These are phyloP conservation scores for Parasarocladium wereldwijsianum DNA, from an alignment of 2,329 filamentous ascomycete species.

Conservation along the genomic window DNA sequence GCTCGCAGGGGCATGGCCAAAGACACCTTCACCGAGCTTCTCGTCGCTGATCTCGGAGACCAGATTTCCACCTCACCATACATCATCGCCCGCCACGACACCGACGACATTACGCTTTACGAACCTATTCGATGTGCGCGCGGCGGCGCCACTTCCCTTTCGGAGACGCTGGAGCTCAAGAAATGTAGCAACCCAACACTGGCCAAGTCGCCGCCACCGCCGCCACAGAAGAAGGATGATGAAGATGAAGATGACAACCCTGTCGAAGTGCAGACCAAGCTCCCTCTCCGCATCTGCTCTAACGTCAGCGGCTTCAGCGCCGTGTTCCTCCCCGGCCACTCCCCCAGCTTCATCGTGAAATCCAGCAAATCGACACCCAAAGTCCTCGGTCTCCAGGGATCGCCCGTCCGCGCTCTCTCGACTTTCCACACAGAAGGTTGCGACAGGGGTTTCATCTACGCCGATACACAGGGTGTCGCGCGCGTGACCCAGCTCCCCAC, in stretches of 20 bases:
- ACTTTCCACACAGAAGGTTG: conserved; percentile 65
- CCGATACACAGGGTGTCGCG: conserved; percentile 57
- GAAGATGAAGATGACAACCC: conserved; percentile 20
- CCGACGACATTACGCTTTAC: conserved; percentile 77
- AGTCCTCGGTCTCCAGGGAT: conserved; percentile 57
- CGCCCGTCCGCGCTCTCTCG: conserved; percentile 55
- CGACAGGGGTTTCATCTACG: conserved; percentile 70
- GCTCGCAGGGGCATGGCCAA: conserved; percentile 55
- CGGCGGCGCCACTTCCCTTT: conserved; percentile 24
- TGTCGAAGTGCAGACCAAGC: conserved; percentile 11
- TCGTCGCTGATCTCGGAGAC: conserved; percentile 78
- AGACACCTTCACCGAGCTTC: conserved; percentile 62
- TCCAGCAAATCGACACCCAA: conserved; percentile 64
- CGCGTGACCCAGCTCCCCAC: conserved; percentile 58
- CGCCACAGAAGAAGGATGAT: conserved; percentile 27
- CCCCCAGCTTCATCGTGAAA: conserved; percentile 71
- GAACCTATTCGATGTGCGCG: conserved; percentile 50
- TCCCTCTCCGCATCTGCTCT: conserved; percentile 39
- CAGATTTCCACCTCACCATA: conserved; percentile 55
- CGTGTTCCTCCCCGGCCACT: conserved; percentile 68
- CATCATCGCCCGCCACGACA: conserved; percentile 67
- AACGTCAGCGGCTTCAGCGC: conserved; percentile 67
- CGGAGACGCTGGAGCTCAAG: conserved; percentile 51
- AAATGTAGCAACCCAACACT: conserved; percentile 58
- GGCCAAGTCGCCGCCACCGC: conserved; percentile 36